Conservation (phyloP, 192 early-diverging fungal species). For the Jimgerdemannia flammicorona region DNA sequence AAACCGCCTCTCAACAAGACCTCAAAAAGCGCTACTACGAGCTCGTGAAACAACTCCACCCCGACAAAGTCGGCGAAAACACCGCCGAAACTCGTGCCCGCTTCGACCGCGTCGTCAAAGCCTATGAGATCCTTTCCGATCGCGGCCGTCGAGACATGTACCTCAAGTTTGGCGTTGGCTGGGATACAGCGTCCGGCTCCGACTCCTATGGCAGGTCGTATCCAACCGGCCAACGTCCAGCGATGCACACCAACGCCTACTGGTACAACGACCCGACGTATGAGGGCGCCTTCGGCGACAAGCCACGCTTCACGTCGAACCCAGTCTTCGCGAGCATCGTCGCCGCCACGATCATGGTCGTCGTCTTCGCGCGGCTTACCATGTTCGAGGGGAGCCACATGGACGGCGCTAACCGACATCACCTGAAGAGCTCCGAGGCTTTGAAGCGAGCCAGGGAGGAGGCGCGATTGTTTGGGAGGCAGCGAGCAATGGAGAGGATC, state of each 20-base stretch:
- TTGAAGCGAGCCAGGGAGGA: slow-evolving; percentile 14
- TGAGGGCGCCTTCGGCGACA: neutral
- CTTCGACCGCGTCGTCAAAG: slow-evolving; percentile 24
- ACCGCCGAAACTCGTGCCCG: slow-evolving; percentile 3
- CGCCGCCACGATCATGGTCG: slow-evolving; percentile 7
- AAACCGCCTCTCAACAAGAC: slow-evolving; percentile 10
- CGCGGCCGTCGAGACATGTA: slow-evolving; percentile 15
- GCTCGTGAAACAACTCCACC: slow-evolving; percentile 27
- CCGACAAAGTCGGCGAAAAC: slow-evolving; percentile 15
- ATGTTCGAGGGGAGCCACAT: slow-evolving; percentile 2
- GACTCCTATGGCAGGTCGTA: neutral
- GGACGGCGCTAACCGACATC: slow-evolving; percentile 21
- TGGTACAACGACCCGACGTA: slow-evolving; percentile 15
- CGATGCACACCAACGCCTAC: slow-evolving; percentile 10
- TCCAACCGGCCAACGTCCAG: slow-evolving; percentile 3
- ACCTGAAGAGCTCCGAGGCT: slow-evolving; percentile 18
- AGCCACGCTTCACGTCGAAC: slow-evolving; percentile 23
- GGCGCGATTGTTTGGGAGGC: neutral
- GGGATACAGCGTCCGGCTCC: slow-evolving; percentile 13
- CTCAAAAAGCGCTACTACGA: slow-evolving; percentile 30
- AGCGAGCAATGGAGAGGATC: neutral
- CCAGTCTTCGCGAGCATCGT: slow-evolving; percentile 16
- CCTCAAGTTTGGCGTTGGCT: slow-evolving; percentile 19
- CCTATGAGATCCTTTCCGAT: slow-evolving; percentile 27
- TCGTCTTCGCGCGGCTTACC: slow-evolving; percentile 7